A percentile compares a stretch with the other conserved stretches of the same genome.
These are phyloP conservation scores for Ceratocystis ficicola DNA, from an alignment of 2,329 filamentous ascomycete species.

Conservation along the genomic window DNA sequence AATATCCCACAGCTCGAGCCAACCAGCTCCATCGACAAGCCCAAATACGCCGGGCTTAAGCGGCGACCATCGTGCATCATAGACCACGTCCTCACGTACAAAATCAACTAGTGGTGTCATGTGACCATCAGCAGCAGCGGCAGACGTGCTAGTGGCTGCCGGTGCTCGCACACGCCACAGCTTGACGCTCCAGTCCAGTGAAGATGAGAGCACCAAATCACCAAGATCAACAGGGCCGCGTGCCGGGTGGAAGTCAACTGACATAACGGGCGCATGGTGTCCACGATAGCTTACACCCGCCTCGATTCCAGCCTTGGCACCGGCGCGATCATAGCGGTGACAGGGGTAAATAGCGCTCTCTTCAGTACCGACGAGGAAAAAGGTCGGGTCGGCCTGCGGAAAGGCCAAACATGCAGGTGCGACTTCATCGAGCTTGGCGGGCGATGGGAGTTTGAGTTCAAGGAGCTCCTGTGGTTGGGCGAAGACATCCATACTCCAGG, in stretches of 20 bases:
- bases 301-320: conserved; percentile 92
- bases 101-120: conserved; percentile 77
- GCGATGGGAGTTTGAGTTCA: conserved; percentile 71
- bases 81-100: conserved; percentile 88
- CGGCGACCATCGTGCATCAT: conserved; percentile 91
- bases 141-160: conserved; percentile 54
- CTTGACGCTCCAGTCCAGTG: conserved; percentile 93
- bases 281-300: conserved; percentile 76
- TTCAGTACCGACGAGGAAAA: conserved; percentile 93
- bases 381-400: conserved; percentile 87
- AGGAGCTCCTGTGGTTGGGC: conserved; percentile 91
- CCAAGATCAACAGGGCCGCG: conserved; percentile 87
- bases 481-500: conserved; percentile 97
- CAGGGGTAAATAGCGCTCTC: conserved; percentile 95
- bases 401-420: conserved; percentile 92
- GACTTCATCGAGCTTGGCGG: conserved; percentile 77
- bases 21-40: conserved; percentile 83
- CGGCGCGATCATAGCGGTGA: conserved; percentile 91
- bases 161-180: conserved; percentile 87
- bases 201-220: conserved; percentile 83
- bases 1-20: conserved; percentile 89
- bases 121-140: conserved; percentile 34
- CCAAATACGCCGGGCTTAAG: conserved; percentile 90
- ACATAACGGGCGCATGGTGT: conserved; percentile 90
- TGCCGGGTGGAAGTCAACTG: conserved; percentile 86